These are phyloP conservation scores for Ganoderma sinense DNA, from an alignment of 1,284 basidiomycete species.

Conservation along the genomic window DNA sequence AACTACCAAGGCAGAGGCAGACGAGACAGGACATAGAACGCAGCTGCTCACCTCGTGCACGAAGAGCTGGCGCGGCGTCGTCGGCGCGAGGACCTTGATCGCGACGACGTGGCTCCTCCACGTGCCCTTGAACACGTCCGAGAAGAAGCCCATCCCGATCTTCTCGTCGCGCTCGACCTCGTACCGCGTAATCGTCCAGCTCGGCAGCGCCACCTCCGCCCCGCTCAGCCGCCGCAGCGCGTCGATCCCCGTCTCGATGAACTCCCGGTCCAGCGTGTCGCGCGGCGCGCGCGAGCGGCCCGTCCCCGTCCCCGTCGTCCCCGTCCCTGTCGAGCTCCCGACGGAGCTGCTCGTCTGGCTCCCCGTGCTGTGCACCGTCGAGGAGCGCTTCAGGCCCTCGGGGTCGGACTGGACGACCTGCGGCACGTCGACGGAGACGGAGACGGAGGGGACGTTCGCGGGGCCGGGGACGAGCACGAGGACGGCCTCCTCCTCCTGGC, in stretches of 20 bases:
- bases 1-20: background rate
- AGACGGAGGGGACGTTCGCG: background rate
- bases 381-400: conserved; percentile 24
- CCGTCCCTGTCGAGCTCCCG: conserved; percentile 17
- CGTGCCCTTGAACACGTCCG: conserved; percentile 71
- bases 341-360: conserved; percentile 10
- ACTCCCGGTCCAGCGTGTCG: conserved; percentile 52
- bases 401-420: conserved; percentile 6
- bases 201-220: conserved; percentile 52
- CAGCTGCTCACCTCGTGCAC: conserved; percentile 40
- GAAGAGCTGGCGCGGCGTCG: conserved; percentile 47
- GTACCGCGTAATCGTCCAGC: conserved; percentile 79
- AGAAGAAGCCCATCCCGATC: conserved; percentile 75
- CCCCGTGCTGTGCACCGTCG: conserved; percentile 37
- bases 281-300: conserved; percentile 26
- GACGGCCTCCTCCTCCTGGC: conserved; percentile 21
- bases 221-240: conserved; percentile 53
- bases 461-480: conserved; percentile 18
- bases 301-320: too few species aligned
- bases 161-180: conserved; percentile 69
- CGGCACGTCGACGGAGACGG: background rate
- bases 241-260: conserved; percentile 58
- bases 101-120: conserved; percentile 70
- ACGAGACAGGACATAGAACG: background rate
- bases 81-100: conserved; percentile 50